Conservation (phyloP, 2,329 filamentous ascomycete genomes). For the Exophiala alcalophila region DNA sequence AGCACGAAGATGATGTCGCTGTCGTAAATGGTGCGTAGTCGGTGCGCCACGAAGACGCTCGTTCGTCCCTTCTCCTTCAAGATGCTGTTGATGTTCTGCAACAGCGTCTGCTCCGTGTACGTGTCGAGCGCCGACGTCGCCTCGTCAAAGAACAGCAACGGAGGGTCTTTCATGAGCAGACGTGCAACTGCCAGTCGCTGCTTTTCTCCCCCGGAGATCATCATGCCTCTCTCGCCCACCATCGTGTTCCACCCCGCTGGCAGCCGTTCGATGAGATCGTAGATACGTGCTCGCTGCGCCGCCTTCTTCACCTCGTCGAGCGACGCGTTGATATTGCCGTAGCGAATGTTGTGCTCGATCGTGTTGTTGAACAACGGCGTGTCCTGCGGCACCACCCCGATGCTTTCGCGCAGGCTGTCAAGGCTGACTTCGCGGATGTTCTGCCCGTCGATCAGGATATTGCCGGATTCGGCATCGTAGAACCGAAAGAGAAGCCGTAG, state of each 20-base stretch:
- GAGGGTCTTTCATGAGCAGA: conserved; percentile 78
- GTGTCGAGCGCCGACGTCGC: conserved; percentile 87
- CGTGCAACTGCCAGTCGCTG: conserved; percentile 85
- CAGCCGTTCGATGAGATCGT: conserved; percentile 73
- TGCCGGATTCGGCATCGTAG: conserved; percentile 82
- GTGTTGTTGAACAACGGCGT: conserved; percentile 97
- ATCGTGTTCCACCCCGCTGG: conserved; percentile 83
- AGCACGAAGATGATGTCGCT: conserved; percentile 90
- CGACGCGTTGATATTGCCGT: conserved; percentile 76
- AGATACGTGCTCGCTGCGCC: conserved; percentile 77
- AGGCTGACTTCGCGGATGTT: conserved; percentile 80
- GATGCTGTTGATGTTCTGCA: conserved; percentile 90
- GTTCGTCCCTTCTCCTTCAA: conserved; percentile 83
- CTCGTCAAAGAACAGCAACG: conserved; percentile 83
- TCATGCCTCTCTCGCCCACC: conserved; percentile 80
- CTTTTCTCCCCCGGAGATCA: conserved; percentile 85
- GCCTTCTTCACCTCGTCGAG: conserved; percentile 71
- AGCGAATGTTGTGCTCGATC: conserved; percentile 91
- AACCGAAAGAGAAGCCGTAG: conserved; percentile 87
- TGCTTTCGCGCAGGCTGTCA: conserved; percentile 76
- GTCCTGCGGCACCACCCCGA: conserved; percentile 95
- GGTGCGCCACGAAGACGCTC: conserved; percentile 91
- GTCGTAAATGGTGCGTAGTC: conserved; percentile 89
- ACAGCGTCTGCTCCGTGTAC: conserved; percentile 80
- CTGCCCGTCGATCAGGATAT: conserved; percentile 88